Evolutionary conservation across 1,284 basidiomycete genomes (phyloP).

Genomic region (Ustilago esculenta): DNA sequence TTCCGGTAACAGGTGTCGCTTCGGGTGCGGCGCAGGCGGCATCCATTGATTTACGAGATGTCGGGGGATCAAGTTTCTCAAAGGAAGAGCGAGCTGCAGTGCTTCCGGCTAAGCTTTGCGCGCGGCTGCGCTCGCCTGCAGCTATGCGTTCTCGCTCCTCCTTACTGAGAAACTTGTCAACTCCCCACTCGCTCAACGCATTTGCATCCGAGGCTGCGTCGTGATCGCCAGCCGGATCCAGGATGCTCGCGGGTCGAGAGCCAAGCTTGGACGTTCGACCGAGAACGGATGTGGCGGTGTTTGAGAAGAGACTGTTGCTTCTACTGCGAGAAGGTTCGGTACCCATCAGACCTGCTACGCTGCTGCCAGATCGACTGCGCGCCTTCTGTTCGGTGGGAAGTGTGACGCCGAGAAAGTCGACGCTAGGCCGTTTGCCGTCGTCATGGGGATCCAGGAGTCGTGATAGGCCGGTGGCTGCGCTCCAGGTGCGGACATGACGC

Average conservation of each 20-base stretch:
- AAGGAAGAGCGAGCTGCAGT: slow-evolving; percentile 13
- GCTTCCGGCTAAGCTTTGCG: slow-evolving; percentile 41
- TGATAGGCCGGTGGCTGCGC: slow-evolving; percentile 42
- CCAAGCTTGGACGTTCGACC: slow-evolving; percentile 33
- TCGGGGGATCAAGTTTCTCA: slow-evolving; percentile 9
- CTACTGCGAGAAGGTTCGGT: slow-evolving; percentile 22
- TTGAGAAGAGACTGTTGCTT: slow-evolving; percentile 36
- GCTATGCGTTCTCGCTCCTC: slow-evolving; percentile 47
- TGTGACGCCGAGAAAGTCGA: slow-evolving; percentile 58
- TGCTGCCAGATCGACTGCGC: slow-evolving; percentile 44
- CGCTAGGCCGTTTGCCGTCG: slow-evolving; percentile 42
- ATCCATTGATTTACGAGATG: slow-evolving; percentile 19
- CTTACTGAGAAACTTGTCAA: slow-evolving; percentile 59
- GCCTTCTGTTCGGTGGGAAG: slow-evolving; percentile 51
- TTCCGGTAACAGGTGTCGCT: neutral
- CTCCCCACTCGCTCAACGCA: slow-evolving; percentile 53
- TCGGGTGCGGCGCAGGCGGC: slow-evolving; percentile 2
- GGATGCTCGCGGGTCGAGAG: slow-evolving; percentile 23
- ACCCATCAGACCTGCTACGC: slow-evolving; percentile 12
- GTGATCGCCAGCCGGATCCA: slow-evolving; percentile 6
- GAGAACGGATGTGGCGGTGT: slow-evolving; percentile 22
- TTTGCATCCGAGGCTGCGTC: slow-evolving; percentile 25
- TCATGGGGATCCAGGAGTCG: slow-evolving; percentile 28
- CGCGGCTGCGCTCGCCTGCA: slow-evolving; percentile 34
- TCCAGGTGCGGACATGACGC: slow-evolving; percentile 48